Evolutionary conservation across 2,329 filamentous ascomycete species (phyloP), one percentile per base, ranked within the genome.

Genomic region (Pseudogymnoascus sp.): DNA sequence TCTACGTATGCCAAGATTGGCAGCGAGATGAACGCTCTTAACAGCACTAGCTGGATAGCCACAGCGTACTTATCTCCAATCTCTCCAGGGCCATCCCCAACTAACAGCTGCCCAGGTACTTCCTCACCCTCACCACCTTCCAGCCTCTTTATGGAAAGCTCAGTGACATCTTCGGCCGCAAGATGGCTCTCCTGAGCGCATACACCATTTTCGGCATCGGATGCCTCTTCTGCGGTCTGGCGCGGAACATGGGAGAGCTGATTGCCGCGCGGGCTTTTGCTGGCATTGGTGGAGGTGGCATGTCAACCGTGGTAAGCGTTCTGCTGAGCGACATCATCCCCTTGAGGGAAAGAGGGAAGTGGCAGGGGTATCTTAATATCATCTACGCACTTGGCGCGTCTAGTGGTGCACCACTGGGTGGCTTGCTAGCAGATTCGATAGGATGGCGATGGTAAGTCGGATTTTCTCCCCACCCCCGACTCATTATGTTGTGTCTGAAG

Each of bases 1-100:
- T 85, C 86, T n/a, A 87, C 83, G n/a, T 92, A 92, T 73, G 88
- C 88, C 60, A 85, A 82, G 66, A 93, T 93, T 69, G 89, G 89
- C 10, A 90, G 83, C 63, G 90, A 93, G 66, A 77, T 93, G 28
- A 80, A 89, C 61, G 88, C 89, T 1, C 79, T 93, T 61, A 90
- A 89, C 71, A 84, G 84, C 67, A 91, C 89, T 3, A 88, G 84
- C 61, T 92, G 89, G 89, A 88, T 92, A 64, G 88, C 88, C 28
- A 85, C 84, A 25, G 74, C 79, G 74, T 80, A 66, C 67, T 67
- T 64, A 38, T 46, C 28, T 0, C 36, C 23, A 11, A 11, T 59
- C 12, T 63, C 37, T 40, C 42, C 31, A 3, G 12, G 34, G 8
- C 5, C 7, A 7, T 18, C 6, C 34, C 11, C 59, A 34, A 46